A percentile compares a stretch with the other conserved stretches of the same genome.
phyloP scores from a whole-genome alignment of 805 yeast genomes.

The Cyberlindnera euphorbiae region DNA sequence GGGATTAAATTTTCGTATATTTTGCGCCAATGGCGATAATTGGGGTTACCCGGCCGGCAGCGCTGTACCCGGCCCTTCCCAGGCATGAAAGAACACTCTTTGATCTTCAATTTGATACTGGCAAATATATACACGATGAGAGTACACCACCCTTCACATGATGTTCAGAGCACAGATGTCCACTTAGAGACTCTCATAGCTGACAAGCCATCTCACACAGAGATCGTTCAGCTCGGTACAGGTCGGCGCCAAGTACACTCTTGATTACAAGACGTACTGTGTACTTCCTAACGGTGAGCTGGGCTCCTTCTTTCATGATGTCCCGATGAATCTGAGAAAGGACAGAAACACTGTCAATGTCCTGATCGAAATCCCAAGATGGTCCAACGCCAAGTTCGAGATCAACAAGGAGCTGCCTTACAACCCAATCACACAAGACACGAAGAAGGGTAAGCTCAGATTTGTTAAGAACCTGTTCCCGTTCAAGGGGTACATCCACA shows the following conservation, averaged over 20 bases:
- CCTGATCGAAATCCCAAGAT: slow-evolving; percentile 97
- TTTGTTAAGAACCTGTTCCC: slow-evolving; percentile 98
- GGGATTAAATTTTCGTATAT: too few relatives aligned
- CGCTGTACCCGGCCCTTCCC: too few relatives aligned
- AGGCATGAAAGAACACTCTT: too few relatives aligned
- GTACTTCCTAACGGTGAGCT: slow-evolving; percentile 38
- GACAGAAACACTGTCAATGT: slow-evolving; percentile 83
- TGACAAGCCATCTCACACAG: slow-evolving; percentile 1
- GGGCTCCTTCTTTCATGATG: slow-evolving; percentile 79
- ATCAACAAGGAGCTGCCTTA: slow-evolving; percentile 77
- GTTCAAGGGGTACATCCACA: slow-evolving; percentile 96
- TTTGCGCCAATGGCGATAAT: too few relatives aligned
- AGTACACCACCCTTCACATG: too few relatives aligned
- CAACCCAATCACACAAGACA: slow-evolving; percentile 96
- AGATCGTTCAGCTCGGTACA: slow-evolving; percentile 25
- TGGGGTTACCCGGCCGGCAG: too few relatives aligned
- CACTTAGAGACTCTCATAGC: background rate
- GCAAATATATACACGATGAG: too few relatives aligned
- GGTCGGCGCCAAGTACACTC: slow-evolving; percentile 36
- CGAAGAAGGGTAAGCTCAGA: slow-evolving; percentile 94
- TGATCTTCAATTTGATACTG: too few relatives aligned
- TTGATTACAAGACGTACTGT: slow-evolving; percentile 40
- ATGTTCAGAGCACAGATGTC: slow-evolving; percentile 1
- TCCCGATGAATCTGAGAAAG: slow-evolving; percentile 90
- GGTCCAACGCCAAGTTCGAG: slow-evolving; percentile 97